Evolutionary conservation across 768 basidiomycete genomes (phyloP).

Genomic region (Serendipita vermifera): DNA sequence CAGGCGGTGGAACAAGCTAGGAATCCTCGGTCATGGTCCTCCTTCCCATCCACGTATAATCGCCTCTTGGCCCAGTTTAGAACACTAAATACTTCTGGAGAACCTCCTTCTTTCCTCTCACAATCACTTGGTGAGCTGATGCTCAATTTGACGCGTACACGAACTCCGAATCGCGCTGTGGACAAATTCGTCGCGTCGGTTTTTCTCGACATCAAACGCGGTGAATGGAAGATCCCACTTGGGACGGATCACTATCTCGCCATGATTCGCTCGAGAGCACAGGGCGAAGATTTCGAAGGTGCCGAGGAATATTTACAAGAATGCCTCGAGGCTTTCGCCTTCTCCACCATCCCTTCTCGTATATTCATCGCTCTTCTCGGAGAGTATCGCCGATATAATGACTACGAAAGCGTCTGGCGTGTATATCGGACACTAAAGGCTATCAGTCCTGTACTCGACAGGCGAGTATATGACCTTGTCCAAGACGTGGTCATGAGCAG

Average conservation of each 20-base stretch:
- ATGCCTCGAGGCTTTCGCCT: neutral
- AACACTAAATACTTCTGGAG: neutral
- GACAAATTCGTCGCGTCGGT: constrained; percentile 3
- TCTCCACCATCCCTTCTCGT: neutral
- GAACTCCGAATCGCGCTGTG: constrained; percentile 1
- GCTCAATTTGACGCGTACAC: neutral
- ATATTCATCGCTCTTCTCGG: constrained; percentile 2
- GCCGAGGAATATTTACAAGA: neutral
- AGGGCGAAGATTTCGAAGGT: neutral
- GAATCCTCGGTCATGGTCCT: neutral
- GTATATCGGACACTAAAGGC: neutral
- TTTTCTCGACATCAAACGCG: neutral
- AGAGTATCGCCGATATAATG: constrained; percentile 3
- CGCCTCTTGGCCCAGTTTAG: neutral
- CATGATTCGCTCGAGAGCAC: neutral
- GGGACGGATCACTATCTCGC: neutral
- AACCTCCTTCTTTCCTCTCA: neutral
- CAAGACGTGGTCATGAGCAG: neutral
- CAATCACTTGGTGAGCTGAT: neutral
- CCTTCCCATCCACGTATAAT: neutral
- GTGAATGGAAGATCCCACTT: neutral
- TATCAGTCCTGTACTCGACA: neutral
- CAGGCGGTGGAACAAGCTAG: neutral
- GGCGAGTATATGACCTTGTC: constrained; percentile 5
- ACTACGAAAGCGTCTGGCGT: neutral